A percentile compares a stretch with the other conserved stretches of the same genome.
Conservation (phyloP, 2,329 filamentous ascomycete genomes). For the Tricladium varicosporioides region DNA sequence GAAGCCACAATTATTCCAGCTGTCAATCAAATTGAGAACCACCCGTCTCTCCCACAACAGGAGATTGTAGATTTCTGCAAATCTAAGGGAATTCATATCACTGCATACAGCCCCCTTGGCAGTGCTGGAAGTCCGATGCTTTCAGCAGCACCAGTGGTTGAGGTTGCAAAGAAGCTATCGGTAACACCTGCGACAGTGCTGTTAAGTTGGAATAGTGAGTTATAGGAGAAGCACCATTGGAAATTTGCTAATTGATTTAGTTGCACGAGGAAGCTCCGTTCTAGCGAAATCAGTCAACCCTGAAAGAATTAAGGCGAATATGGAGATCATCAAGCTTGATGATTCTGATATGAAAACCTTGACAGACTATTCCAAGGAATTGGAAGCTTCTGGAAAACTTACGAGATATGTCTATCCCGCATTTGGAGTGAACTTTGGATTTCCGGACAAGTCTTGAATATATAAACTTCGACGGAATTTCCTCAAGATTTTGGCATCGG, state of each 20-base stretch:
- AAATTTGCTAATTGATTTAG: constrained; percentile 38
- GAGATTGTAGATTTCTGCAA: constrained; percentile 48
- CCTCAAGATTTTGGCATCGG: background rate
- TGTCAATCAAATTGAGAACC: constrained; percentile 58
- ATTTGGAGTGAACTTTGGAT: constrained; percentile 67
- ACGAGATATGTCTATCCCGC: constrained; percentile 67
- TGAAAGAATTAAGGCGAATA: constrained; percentile 67
- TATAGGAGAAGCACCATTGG: background rate
- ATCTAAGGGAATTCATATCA: constrained; percentile 46
- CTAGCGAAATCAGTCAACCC: constrained; percentile 71
- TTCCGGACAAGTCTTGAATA: constrained; percentile 52
- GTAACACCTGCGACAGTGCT: constrained; percentile 61
- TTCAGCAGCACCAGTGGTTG: constrained; percentile 57
- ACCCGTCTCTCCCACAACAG: constrained; percentile 53
- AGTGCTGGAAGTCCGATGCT: constrained; percentile 45
- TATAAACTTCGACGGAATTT: background rate
- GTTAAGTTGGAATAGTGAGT: constrained; percentile 70
- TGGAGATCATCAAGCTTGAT: constrained; percentile 63
- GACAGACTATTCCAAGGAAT: constrained; percentile 51
- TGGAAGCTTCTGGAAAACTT: constrained; percentile 48
- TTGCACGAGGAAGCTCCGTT: constrained; percentile 67
- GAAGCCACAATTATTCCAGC: constrained; percentile 46
- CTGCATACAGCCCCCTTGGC: constrained; percentile 45
- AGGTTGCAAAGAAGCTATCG: constrained; percentile 63
- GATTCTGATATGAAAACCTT: constrained; percentile 59